Evolutionary conservation across 768 basidiomycete genomes (phyloP).

Genomic region (Boletus huronensis): DNA sequence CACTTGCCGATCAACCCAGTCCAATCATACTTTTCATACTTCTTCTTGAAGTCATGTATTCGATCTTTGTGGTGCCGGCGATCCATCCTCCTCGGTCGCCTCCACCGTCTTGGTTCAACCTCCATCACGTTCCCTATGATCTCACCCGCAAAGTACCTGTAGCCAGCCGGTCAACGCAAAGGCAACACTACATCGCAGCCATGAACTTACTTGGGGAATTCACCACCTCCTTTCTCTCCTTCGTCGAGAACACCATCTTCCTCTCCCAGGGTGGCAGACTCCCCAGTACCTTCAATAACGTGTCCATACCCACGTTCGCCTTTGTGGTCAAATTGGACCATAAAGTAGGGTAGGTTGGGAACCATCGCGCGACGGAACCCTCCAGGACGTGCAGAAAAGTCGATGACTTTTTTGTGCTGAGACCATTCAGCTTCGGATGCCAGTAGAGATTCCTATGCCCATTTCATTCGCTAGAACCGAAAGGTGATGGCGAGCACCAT

Average conservation of each 20-base stretch:
- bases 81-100: slow-evolving; percentile 74
- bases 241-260: slow-evolving; percentile 70
- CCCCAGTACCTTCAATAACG: slow-evolving; percentile 88
- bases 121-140: slow-evolving; percentile 92
- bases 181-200: not conserved
- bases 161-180: slow-evolving; percentile 5
- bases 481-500: not conserved
- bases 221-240: slow-evolving; percentile 86
- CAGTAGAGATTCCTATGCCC: slow-evolving; percentile 80
- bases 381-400: slow-evolving; percentile 85
- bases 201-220: slow-evolving; percentile 73
- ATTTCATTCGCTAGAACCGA: slow-evolving; percentile 7
- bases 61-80: slow-evolving; percentile 65
- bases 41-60: slow-evolving; percentile 63
- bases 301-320: slow-evolving; percentile 98
- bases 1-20: slow-evolving; percentile 62
- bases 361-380: slow-evolving; percentile 96
- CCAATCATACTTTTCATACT: slow-evolving; percentile 81
- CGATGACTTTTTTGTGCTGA: slow-evolving; percentile 95
- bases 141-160: slow-evolving; percentile 90
- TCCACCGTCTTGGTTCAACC: slow-evolving; percentile 82
- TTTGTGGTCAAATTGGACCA: slow-evolving; percentile 98
- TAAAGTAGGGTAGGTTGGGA: slow-evolving; percentile 95
- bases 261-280: slow-evolving; percentile 57
- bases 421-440: slow-evolving; percentile 97